These are phyloP conservation scores for Casuarina glauca DNA, from an alignment of 306 rosid species.

Conservation along the genomic window DNA sequence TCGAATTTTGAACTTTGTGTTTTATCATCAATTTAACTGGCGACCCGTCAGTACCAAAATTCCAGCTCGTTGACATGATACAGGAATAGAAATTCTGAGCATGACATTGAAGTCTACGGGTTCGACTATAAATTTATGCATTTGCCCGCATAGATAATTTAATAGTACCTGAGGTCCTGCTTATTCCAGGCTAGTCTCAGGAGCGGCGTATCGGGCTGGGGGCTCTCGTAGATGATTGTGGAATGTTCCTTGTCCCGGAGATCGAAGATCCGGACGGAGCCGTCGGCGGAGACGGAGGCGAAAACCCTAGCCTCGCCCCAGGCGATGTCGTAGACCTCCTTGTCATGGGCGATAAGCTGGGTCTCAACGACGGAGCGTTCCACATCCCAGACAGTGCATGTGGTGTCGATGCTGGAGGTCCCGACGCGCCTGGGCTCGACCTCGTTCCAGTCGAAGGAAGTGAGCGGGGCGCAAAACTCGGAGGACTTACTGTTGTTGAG, in stretches of 20 bases:
- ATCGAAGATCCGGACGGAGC: slow-evolving; percentile 87
- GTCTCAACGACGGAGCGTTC: slow-evolving; percentile 81
- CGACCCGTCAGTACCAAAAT: too few relatives aligned
- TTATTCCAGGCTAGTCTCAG: slow-evolving; percentile 96
- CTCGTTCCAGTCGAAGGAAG: slow-evolving; percentile 98
- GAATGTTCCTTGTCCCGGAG: slow-evolving; percentile 92
- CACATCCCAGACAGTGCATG: slow-evolving; percentile 92
- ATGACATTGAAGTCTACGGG: too few relatives aligned
- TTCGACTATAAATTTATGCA: too few relatives aligned
- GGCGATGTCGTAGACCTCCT: slow-evolving; percentile 89
- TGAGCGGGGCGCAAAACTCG: slow-evolving; percentile 89
- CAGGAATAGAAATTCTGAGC: too few relatives aligned
- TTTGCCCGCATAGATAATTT: too few relatives aligned
- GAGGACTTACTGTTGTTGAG: slow-evolving; percentile 81
- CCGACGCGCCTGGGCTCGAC: slow-evolving; percentile 80
- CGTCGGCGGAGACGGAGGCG: slow-evolving; percentile 96
- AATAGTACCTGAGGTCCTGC: slow-evolving; percentile 70
- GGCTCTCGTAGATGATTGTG: slow-evolving; percentile 92
- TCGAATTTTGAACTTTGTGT: too few relatives aligned
- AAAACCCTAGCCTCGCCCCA: slow-evolving; percentile 97
- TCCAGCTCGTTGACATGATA: too few relatives aligned
- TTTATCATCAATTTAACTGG: too few relatives aligned
- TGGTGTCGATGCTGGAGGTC: slow-evolving; percentile 92
- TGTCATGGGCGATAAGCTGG: slow-evolving; percentile 96
- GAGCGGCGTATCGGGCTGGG: slow-evolving; percentile 87